Base-by-base conservation (phyloP, 139 green algal genomes). In the Tetraselmis chui region DNA sequence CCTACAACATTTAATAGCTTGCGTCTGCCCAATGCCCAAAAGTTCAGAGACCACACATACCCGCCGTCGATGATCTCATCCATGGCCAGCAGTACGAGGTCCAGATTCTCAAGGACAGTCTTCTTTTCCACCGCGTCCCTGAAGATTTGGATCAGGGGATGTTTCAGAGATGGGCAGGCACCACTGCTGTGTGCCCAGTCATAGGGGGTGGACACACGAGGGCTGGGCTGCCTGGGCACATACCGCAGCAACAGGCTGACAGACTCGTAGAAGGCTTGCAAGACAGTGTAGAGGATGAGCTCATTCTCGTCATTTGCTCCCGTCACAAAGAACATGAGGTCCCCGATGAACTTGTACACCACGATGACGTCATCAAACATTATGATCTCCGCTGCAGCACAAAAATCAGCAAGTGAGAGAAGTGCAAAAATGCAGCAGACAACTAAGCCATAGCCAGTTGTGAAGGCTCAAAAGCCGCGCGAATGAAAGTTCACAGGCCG, bases 311-410 rank as follows among this genome's bases (percentile, higher is more conserved):
- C 92, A 31, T 93, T 87, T 24, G 86, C 88, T 1, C 94, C 97
- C 0, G 94, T 97, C 24, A 98, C 95, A 84, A 96, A 98, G 84
- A 99, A 99, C 88, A 97, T 96, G 31, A 99, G 91, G 88, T 99
- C 97, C 0, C 91, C 90, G 5, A 97, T 82, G 79, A 95, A 97
- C 88, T 98, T 99, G 94, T 97, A 99, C 27, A 98, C 91, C 28
- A 97, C 92, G 27, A 99, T 88, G n/a, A 93, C 88, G 79, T 97
- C 90, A 86, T 98, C 96, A 88, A 98, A 97, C 90, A 98, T 95
- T 78, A 94, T 93, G 81, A 99, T 97, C 85, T 99, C 96, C 0
- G 95, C 96, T 98, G 92, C 75, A 23, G 59, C 59, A 75, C 23
- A 22, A 75, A 75, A 22, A 22, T 23, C 23, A 75, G 23, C 22